Conservation (phyloP, 495 filamentous ascomycete species). For the Xylaria castorea region DNA sequence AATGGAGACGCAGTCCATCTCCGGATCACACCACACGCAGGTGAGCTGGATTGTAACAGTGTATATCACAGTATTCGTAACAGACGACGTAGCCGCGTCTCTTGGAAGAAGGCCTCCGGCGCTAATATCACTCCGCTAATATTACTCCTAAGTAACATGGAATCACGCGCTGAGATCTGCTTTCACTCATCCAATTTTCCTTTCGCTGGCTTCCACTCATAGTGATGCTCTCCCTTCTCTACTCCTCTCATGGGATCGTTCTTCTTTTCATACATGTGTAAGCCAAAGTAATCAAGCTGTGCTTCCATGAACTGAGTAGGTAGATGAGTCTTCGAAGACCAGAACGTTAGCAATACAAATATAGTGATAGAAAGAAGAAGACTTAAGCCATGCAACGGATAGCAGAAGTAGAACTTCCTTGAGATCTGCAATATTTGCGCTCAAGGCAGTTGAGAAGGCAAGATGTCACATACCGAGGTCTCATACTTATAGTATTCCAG, state of each 20-base stretch:
- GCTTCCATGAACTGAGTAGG: constrained; percentile 79
- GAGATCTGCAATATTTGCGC: too few relatives aligned
- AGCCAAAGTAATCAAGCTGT: constrained; percentile 79
- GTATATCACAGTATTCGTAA: not conserved
- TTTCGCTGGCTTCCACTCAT: constrained; percentile 62
- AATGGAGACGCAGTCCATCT: not conserved
- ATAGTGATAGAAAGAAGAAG: too few relatives aligned
- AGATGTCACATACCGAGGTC: constrained; percentile 43
- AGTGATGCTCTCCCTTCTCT: constrained; percentile 61
- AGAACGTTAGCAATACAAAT: not conserved
- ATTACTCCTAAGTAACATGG: not conserved
- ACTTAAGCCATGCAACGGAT: too few relatives aligned
- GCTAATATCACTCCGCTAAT: not conserved
- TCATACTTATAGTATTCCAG: constrained; percentile 76
- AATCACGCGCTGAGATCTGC: not conserved
- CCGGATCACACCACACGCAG: not conserved
- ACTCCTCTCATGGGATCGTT: constrained; percentile 53
- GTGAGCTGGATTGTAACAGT: not conserved
- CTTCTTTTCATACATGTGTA: constrained; percentile 68
- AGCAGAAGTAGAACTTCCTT: too few relatives aligned
- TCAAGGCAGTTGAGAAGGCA: not conserved
- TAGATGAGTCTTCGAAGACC: constrained; percentile 44
- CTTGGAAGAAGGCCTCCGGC: not conserved
- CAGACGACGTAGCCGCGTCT: not conserved
- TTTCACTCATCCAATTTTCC: constrained; percentile 12